Percentiles rank a stretch among this genome's conserved stretches.
Evolutionary conservation across 2,329 filamentous ascomycete species (phyloP).

Genomic region (Alternaria incomplexa): DNA sequence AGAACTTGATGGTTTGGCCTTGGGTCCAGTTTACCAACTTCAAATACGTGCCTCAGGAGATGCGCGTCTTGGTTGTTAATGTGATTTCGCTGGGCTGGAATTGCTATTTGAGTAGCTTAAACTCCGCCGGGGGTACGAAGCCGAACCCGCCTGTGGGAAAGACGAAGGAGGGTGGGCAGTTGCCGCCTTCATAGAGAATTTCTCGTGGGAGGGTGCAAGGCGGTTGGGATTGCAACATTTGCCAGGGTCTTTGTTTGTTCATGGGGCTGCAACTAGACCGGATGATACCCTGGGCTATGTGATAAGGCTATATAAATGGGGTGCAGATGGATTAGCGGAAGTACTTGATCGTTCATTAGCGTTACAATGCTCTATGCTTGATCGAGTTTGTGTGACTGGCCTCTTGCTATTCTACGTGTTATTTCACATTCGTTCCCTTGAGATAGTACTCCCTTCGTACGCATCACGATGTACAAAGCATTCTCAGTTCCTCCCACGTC

Average conservation of each 20-base stretch:
- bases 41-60: conserved; percentile 80
- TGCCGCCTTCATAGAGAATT: conserved; percentile 31
- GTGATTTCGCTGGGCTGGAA: conserved; percentile 68
- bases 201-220: neutral
- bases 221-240: neutral
- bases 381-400: neutral
- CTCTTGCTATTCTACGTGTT: neutral
- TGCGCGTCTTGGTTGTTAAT: conserved; percentile 86
- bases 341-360: neutral
- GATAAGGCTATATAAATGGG: neutral
- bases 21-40: conserved; percentile 86
- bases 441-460: neutral
- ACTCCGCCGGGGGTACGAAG: conserved; percentile 36
- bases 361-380: neutral
- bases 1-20: conserved; percentile 91
- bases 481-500: no score
- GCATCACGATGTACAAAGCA: accelerated
- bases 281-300: neutral
- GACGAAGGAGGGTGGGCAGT: conserved; percentile 31
- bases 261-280: neutral
- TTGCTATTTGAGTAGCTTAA: conserved; percentile 50
- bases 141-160: conserved; percentile 15
- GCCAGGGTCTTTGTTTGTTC: neutral
- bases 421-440: neutral
- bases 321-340: neutral